A percentile compares a stretch with the other conserved stretches of the same genome.
phyloP scores from a whole-genome alignment of 164 flowering plant species.

The Santalum album region DNA sequence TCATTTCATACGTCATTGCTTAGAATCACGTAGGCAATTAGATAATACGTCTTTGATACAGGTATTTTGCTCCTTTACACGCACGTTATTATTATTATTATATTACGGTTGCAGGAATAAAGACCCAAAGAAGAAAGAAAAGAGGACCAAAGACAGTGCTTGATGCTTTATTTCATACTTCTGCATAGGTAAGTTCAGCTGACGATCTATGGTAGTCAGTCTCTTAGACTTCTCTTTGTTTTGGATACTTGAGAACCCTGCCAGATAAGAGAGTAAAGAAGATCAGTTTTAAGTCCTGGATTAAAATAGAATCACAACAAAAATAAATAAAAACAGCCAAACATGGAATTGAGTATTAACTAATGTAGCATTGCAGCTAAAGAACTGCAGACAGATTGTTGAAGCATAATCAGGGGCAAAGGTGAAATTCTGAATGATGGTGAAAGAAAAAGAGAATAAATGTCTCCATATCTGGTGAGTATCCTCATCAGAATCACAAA shows the following conservation, averaged over 20 bases:
- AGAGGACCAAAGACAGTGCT: neutral
- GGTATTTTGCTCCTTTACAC: no score
- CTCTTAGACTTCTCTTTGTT: neutral
- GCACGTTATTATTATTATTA: neutral
- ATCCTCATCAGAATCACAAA: no score
- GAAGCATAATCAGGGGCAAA: no score
- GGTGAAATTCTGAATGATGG: no score
- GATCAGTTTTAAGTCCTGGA: neutral
- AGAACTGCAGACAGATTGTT: no score
- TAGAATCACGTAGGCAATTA: neutral
- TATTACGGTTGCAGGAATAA: neutral
- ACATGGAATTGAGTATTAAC: neutral
- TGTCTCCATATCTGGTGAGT: no score
- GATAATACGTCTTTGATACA: neutral
- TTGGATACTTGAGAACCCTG: conserved; percentile 5
- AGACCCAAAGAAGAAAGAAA: neutral
- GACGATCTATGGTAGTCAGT: neutral
- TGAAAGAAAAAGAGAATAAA: no score
- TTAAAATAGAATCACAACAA: neutral
- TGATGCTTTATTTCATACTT: neutral
- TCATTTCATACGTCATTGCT: neutral
- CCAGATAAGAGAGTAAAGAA: neutral
- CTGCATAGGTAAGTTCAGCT: neutral
- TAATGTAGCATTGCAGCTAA: no score
- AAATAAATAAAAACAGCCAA: neutral